A percentile compares a stretch with the other conserved stretches of the same genome.
Conservation (phyloP, 2,329 filamentous ascomycete species). For the Alternaria sp. region DNA sequence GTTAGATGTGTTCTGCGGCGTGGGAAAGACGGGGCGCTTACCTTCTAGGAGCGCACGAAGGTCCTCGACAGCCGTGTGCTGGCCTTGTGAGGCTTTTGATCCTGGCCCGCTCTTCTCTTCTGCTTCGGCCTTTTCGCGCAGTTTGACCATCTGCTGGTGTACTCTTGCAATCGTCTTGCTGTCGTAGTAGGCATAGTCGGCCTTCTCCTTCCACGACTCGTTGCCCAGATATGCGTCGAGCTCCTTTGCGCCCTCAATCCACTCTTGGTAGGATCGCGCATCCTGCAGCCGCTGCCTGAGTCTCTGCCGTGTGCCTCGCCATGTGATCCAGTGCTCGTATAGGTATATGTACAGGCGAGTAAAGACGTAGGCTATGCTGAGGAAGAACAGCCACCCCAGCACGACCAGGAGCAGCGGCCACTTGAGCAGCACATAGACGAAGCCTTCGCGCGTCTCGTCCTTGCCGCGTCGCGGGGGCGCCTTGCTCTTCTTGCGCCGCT, state of each 20-base stretch:
- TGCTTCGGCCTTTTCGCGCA: slow-evolving; percentile 60
- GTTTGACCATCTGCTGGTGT: slow-evolving; percentile 73
- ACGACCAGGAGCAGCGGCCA: slow-evolving; percentile 88
- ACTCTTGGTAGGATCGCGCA: slow-evolving; percentile 79
- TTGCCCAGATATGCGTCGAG: slow-evolving; percentile 84
- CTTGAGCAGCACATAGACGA: slow-evolving; percentile 86
- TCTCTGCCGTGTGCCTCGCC: slow-evolving; percentile 78
- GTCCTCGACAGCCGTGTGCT: slow-evolving; percentile 69
- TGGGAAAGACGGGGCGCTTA: neutral
- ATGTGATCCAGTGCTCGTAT: slow-evolving; percentile 91
- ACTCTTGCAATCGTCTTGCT: slow-evolving; percentile 80
- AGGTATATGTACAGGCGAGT: slow-evolving; percentile 88
- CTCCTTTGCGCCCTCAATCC: slow-evolving; percentile 78
- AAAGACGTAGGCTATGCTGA: slow-evolving; percentile 76
- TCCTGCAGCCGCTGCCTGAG: slow-evolving; percentile 74
- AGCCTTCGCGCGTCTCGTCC: slow-evolving; percentile 94
- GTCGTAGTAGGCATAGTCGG: slow-evolving; percentile 81
- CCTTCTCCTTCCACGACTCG: slow-evolving; percentile 77
- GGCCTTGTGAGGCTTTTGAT: slow-evolving; percentile 26
- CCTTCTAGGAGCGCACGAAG: slow-evolving; percentile 75
- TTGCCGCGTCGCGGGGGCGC: slow-evolving; percentile 59
- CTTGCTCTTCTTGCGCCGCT: slow-evolving; percentile 49
- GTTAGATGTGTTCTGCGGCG: neutral
- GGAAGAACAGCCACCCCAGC: slow-evolving; percentile 76
- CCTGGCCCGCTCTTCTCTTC: slow-evolving; percentile 58